Conservation (phyloP, 2,329 filamentous ascomycete species). For the Metarhizium album region DNA sequence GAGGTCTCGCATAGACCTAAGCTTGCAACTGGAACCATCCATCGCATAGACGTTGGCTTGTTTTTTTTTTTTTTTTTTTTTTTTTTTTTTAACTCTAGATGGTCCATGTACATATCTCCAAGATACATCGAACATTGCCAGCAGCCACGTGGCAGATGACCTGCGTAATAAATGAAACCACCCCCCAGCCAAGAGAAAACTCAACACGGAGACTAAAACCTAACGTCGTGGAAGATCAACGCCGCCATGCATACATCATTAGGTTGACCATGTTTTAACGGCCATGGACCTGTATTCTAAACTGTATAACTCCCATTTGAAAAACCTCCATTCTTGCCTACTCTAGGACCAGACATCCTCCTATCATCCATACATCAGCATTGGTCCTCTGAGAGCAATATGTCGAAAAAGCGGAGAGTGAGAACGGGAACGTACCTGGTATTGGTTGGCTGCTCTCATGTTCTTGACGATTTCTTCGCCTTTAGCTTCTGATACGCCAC, state of each 20-base stretch:
- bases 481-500: constrained; percentile 73
- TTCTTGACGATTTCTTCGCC: constrained; percentile 94
- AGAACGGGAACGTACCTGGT: constrained; percentile 56
- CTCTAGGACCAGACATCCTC: constrained; percentile 61
- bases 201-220: not conserved
- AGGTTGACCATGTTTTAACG: not conserved
- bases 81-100: too few species aligned
- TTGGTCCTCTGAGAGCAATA: not conserved
- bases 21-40: too few species aligned
- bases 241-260: constrained; percentile 5
- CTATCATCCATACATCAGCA: constrained; percentile 24
- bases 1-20: too few species aligned
- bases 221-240: constrained; percentile 1
- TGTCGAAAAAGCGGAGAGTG: not conserved
- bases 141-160: not conserved
- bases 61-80: too few species aligned
- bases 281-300: not conserved
- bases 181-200: not conserved
- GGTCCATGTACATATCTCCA: not conserved
- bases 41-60: too few species aligned
- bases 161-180: not conserved
- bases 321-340: constrained; percentile 1
- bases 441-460: constrained; percentile 90
- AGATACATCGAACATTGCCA: not conserved
- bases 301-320: not conserved